A percentile compares a stretch with the other conserved stretches of the same genome.
These are phyloP conservation scores for Sporopachydermia lactativora DNA, from an alignment of 805 yeast species.

Conservation along the genomic window DNA sequence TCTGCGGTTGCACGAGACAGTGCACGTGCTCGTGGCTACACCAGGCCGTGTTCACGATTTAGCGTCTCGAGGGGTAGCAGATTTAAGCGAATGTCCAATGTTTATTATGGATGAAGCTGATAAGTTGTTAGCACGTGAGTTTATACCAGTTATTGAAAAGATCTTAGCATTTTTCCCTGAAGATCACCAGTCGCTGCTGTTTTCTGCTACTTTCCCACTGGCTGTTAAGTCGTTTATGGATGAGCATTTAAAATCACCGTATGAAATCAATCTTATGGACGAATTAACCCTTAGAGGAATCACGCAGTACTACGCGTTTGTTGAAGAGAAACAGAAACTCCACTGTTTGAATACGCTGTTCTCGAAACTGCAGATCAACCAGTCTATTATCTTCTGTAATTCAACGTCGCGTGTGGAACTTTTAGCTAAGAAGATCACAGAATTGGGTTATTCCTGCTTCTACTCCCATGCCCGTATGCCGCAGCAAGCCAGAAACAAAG, in stretches of 20 bases:
- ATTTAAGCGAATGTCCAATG: conserved; percentile 70
- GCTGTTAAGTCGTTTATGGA: conserved; percentile 90
- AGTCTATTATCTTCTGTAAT: conserved; percentile 93
- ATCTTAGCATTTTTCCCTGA: conserved; percentile 70
- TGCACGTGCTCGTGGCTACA: conserved; percentile 90
- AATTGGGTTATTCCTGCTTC: conserved; percentile 90
- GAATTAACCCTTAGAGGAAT: conserved; percentile 93
- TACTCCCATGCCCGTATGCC: conserved; percentile 97
- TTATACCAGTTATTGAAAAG: conserved; percentile 76
- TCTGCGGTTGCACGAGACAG: conserved; percentile 81
- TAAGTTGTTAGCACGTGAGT: conserved; percentile 86
- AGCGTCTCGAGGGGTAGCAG: conserved; percentile 79
- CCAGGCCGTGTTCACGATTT: conserved; percentile 96
- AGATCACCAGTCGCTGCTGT: conserved; percentile 71
- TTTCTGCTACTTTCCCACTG: conserved; percentile 93
- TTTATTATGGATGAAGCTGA: conserved; percentile 99
- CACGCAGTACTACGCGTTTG: conserved; percentile 96
- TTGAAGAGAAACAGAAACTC: conserved; percentile 89
- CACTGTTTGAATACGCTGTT: conserved; percentile 93
- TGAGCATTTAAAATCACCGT: conserved; percentile 77
- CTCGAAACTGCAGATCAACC: conserved; percentile 89
- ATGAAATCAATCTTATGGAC: conserved; percentile 94
- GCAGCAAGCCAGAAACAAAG: conserved; percentile 92
- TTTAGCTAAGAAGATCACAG: conserved; percentile 90
- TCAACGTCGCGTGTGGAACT: conserved; percentile 94